phyloP scores from a whole-genome alignment of 768 basidiomycete genomes.

The Calvatia gigantea region DNA sequence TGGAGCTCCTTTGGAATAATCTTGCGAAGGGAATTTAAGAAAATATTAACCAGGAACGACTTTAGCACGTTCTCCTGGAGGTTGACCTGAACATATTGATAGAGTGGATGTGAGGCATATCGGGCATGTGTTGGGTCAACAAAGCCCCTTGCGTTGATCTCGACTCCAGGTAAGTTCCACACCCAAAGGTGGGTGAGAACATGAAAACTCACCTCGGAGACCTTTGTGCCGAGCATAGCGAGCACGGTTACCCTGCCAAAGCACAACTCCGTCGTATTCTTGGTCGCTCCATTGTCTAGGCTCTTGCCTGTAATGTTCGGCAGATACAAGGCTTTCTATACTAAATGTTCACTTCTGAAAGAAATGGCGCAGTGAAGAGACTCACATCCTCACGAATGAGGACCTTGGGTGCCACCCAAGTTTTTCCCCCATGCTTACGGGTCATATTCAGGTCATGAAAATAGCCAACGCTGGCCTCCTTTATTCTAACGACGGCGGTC shows the following conservation, averaged over 20 bases:
- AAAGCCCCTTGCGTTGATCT: constrained; percentile 83
- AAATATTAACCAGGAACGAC: constrained; percentile 83
- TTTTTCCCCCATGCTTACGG: constrained; percentile 83
- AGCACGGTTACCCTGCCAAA: constrained; percentile 76
- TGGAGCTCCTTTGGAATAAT: constrained; percentile 63
- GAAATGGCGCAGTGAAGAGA: constrained; percentile 12
- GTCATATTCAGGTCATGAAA: constrained; percentile 83
- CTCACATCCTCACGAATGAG: constrained; percentile 89
- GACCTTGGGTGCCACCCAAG: constrained; percentile 88
- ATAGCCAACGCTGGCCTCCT: constrained; percentile 71
- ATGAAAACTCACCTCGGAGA: constrained; percentile 69
- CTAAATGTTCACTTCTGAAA: constrained; percentile 1
- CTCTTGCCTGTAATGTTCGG: constrained; percentile 80
- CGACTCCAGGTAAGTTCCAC: background rate
- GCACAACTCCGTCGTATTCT: constrained; percentile 77
- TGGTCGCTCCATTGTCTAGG: constrained; percentile 48
- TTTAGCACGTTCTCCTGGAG: constrained; percentile 93
- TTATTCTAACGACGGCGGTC: constrained; percentile 31
- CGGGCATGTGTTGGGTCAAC: constrained; percentile 49
- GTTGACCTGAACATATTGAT: constrained; percentile 83
- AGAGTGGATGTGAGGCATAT: constrained; percentile 53
- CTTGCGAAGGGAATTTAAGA: constrained; percentile 69
- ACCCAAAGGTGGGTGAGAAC: background rate
- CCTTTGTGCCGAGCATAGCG: constrained; percentile 77
- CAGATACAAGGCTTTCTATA: constrained; percentile 86